Conservation (phyloP, 306 rosid species). For the Quercus berberidifolia region DNA sequence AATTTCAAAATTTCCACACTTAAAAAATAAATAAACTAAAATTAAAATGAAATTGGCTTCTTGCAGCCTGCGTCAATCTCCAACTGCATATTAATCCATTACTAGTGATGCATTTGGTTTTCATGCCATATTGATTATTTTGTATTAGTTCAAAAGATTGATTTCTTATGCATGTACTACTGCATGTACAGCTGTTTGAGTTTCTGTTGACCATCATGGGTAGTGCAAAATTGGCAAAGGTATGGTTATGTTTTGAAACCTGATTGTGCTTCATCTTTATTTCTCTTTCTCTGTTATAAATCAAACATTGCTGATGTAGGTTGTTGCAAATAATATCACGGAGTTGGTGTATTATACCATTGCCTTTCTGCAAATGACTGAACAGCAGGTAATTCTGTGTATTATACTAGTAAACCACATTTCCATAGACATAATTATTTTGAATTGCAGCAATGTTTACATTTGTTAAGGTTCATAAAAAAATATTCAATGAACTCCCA, state of each 20-base stretch:
- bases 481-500: neutral
- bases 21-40: too few species aligned
- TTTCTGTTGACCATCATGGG: constrained; percentile 80
- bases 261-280: constrained; percentile 8
- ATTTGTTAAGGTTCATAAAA: constrained; percentile 9
- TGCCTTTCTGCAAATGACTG: constrained; percentile 90
- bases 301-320: constrained; percentile 33
- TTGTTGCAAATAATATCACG: constrained; percentile 52
- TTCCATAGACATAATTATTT: neutral
- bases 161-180: constrained; percentile 15
- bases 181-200: constrained; percentile 74
- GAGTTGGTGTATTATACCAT: constrained; percentile 88
- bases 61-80: too few species aligned
- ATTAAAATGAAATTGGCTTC: too few species aligned
- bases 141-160: neutral
- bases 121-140: too few species aligned
- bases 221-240: constrained; percentile 68
- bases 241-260: constrained; percentile 23
- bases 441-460: neutral
- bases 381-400: constrained; percentile 58
- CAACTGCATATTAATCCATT: too few species aligned
- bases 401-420: neutral
- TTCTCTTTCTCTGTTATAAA: constrained; percentile 14
- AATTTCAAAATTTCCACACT: too few species aligned
- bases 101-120: too few species aligned